A percentile compares a stretch with the other conserved stretches of the same genome.
Conservation (phyloP, 148 eudicot species). For the Diospyros kaki region DNA sequence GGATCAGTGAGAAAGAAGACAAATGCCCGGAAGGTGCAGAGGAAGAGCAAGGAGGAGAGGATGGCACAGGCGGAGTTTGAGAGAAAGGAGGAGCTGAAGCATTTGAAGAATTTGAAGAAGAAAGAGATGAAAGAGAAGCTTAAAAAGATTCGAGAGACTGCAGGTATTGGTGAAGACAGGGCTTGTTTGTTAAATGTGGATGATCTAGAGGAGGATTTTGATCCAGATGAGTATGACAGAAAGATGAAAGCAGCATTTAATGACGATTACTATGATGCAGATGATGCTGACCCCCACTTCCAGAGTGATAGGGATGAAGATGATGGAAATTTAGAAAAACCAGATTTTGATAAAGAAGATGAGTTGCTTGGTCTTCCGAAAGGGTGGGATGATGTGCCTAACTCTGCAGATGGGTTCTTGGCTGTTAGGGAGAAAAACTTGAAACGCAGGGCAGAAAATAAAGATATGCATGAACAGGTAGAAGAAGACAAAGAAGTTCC, state of each 20-base stretch:
- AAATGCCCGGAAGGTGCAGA: slow-evolving; percentile 61
- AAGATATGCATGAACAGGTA: slow-evolving; percentile 12
- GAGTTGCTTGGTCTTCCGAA: slow-evolving; percentile 81
- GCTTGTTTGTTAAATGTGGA: slow-evolving; percentile 46
- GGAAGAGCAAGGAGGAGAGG: slow-evolving; percentile 92
- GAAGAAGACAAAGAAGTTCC: slow-evolving; percentile 17
- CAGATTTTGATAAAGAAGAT: slow-evolving; percentile 84
- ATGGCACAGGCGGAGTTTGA: slow-evolving; percentile 56
- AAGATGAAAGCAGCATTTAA: slow-evolving; percentile 73
- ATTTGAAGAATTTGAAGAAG: slow-evolving; percentile 60
- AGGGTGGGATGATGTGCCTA: slow-evolving; percentile 62
- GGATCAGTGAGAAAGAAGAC: slow-evolving; percentile 91
- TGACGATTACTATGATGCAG: slow-evolving; percentile 61
- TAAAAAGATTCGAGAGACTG: slow-evolving; percentile 54
- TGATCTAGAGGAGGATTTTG: slow-evolving; percentile 89
- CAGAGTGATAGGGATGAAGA: slow-evolving; percentile 52
- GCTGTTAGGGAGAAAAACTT: slow-evolving; percentile 43
- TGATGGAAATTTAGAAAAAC: slow-evolving; percentile 59
- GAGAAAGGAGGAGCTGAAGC: slow-evolving; percentile 86
- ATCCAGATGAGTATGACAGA: slow-evolving; percentile 70
- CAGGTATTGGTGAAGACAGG: slow-evolving; percentile 49
- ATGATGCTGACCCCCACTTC: slow-evolving; percentile 68
- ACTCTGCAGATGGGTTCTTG: slow-evolving; percentile 52
- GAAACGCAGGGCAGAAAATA: slow-evolving; percentile 32
- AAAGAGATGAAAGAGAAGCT: slow-evolving; percentile 47